Percentiles rank a stretch among this genome's conserved stretches.
Conservation (phyloP, 2,329 filamentous ascomycete genomes). For the Fusarium sp. region DNA sequence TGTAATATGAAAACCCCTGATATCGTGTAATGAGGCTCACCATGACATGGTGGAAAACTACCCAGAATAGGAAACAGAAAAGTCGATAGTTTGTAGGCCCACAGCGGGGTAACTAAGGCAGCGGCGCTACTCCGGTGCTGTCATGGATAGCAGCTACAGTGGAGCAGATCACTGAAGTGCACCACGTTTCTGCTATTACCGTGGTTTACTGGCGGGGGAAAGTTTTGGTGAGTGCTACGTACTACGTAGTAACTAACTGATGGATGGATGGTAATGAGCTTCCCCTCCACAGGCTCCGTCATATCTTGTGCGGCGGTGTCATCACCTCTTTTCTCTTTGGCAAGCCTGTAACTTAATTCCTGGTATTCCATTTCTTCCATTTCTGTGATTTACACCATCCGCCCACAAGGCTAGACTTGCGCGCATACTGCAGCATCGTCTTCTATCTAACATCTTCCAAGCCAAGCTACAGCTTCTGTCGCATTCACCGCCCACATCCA, state of each 20-base stretch:
- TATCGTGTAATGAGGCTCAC: conserved; percentile 32
- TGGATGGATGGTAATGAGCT: neutral
- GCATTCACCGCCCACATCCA: conserved; percentile 11
- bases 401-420: neutral
- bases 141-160: conserved; percentile 30
- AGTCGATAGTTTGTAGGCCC: conserved; percentile 18
- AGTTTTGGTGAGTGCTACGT: conserved; percentile 14
- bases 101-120: conserved; percentile 36
- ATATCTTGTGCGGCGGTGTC: conserved; percentile 19
- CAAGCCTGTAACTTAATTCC: neutral
- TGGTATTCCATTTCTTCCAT: neutral
- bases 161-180: neutral
- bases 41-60: conserved; percentile 17
- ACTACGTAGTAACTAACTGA: too few species aligned
- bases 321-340: conserved; percentile 23
- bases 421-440: neutral
- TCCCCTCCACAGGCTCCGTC: conserved; percentile 23
- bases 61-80: conserved; percentile 24
- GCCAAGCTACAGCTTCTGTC: conserved; percentile 7
- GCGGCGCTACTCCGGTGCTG: conserved; percentile 34
- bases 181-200: conserved; percentile 19
- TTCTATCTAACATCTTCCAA: neutral
- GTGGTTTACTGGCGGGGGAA: conserved; percentile 9
- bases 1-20: conserved; percentile 31
- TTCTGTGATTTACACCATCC: neutral